Evolutionary conservation across 495 filamentous ascomycete species (phyloP).

Genomic region (Polyplosphaeria fusca): DNA sequence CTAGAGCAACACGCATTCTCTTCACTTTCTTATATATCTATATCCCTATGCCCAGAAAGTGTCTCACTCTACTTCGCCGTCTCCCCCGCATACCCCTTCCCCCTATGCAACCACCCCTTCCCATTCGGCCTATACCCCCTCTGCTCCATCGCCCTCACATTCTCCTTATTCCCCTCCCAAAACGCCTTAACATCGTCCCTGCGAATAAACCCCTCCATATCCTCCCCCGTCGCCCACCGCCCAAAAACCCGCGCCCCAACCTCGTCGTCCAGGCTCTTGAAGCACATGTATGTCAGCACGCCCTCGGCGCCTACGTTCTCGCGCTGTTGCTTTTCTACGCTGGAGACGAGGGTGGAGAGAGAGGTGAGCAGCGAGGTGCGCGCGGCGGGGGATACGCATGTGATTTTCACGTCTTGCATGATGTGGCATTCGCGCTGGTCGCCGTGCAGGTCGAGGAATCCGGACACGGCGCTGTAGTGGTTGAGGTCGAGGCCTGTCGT

Average conservation of each 20-base stretch:
- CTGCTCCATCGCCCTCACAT: conserved; percentile 22
- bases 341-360: neutral
- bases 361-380: conserved; percentile 7
- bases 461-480: conserved; percentile 25
- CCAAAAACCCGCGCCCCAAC: conserved; percentile 25
- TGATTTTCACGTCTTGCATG: conserved; percentile 28
- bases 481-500: conserved; percentile 32
- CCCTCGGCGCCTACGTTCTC: neutral
- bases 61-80: neutral
- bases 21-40: neutral
- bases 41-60: too few relatives aligned
- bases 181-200: conserved; percentile 23
- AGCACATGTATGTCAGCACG: conserved; percentile 28
- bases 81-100: conserved; percentile 6
- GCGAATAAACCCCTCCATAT: conserved; percentile 25
- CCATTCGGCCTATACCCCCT: conserved; percentile 32
- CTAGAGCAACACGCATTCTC: neutral
- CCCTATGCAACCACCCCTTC: conserved; percentile 35
- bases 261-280: conserved; percentile 30
- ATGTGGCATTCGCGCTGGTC: conserved; percentile 14
- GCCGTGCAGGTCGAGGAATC: conserved; percentile 27
- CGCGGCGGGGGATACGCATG: neutral
- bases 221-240: conserved; percentile 24
- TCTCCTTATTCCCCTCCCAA: conserved; percentile 22
- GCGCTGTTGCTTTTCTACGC: conserved; percentile 6